Conservation (phyloP, 1,284 basidiomycete genomes). For the Inonotus obliquus region DNA sequence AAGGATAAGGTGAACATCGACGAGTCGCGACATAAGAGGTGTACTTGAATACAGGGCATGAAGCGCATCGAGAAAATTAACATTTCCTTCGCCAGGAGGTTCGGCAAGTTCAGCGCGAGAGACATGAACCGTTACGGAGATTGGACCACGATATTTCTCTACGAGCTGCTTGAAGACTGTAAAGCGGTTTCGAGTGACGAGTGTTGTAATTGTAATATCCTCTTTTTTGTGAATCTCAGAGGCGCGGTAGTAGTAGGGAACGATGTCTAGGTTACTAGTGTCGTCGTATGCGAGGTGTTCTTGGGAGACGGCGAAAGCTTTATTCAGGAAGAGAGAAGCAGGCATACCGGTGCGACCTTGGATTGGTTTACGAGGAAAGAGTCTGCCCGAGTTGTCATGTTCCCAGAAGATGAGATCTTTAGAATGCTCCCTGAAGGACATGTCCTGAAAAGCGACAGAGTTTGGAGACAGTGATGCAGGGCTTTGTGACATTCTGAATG, state of each 20-base stretch:
- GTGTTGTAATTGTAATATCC: slow-evolving; percentile 80
- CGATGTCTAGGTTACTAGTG: slow-evolving; percentile 54
- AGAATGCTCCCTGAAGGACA: slow-evolving; percentile 1
- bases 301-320: slow-evolving; percentile 17
- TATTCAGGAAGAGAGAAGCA: slow-evolving; percentile 16
- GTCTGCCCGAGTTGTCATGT: background rate
- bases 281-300: slow-evolving; percentile 16
- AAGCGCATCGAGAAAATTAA: slow-evolving; percentile 48
- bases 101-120: slow-evolving; percentile 30
- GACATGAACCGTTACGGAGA: slow-evolving; percentile 78
- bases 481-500: background rate
- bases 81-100: slow-evolving; percentile 19
- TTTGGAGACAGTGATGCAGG: background rate
- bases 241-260: slow-evolving; percentile 78
- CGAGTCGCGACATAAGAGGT: slow-evolving; percentile 57
- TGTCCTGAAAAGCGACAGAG: background rate
- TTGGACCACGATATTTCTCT: slow-evolving; percentile 71
- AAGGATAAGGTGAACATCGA: slow-evolving; percentile 85
- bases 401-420: slow-evolving; percentile 14
- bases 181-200: slow-evolving; percentile 77
- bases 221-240: slow-evolving; percentile 42
- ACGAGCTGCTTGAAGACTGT: slow-evolving; percentile 66
- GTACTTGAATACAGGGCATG: slow-evolving; percentile 62
- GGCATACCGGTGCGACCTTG: background rate
- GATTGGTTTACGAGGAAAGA: background rate